These are phyloP conservation scores for Avena atlantica DNA, from an alignment of 176 grass and related monocot genomes.

Conservation along the genomic window DNA sequence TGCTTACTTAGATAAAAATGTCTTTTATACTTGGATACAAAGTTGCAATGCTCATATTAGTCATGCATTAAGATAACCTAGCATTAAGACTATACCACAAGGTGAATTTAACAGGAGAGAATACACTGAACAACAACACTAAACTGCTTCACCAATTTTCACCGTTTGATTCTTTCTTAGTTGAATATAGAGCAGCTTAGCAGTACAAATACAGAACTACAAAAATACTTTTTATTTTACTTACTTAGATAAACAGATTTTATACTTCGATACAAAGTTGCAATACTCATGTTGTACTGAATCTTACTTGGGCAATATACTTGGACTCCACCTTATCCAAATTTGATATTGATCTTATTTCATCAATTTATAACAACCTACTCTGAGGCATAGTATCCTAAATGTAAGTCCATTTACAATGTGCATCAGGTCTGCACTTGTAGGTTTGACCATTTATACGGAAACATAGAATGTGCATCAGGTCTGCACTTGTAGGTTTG, in stretches of 20 bases:
- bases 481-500: neutral
- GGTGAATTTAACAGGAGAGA: neutral
- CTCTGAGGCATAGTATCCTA: neutral
- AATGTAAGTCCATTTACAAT: neutral
- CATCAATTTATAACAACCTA: neutral
- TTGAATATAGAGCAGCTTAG: neutral
- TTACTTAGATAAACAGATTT: neutral
- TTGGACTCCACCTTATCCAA: neutral
- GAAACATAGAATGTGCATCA: neutral
- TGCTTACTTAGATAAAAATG: neutral
- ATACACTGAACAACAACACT: neutral
- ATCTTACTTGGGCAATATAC: neutral
- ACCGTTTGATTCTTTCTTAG: neutral
- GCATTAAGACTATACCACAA: neutral
- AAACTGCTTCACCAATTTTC: neutral
- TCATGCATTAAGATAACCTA: neutral
- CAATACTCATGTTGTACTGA: neutral
- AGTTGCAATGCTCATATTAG: neutral
- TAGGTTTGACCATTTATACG: neutral
- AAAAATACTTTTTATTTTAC: neutral
- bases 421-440: neutral
- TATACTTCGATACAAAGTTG: neutral
- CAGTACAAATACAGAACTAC: neutral
- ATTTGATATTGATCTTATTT: neutral
- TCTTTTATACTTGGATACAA: neutral